A percentile compares a stretch with the other conserved stretches of the same genome.
These are phyloP conservation scores for Polygonum aviculare DNA, from an alignment of 148 eudicot genomes.

Conservation along the genomic window DNA sequence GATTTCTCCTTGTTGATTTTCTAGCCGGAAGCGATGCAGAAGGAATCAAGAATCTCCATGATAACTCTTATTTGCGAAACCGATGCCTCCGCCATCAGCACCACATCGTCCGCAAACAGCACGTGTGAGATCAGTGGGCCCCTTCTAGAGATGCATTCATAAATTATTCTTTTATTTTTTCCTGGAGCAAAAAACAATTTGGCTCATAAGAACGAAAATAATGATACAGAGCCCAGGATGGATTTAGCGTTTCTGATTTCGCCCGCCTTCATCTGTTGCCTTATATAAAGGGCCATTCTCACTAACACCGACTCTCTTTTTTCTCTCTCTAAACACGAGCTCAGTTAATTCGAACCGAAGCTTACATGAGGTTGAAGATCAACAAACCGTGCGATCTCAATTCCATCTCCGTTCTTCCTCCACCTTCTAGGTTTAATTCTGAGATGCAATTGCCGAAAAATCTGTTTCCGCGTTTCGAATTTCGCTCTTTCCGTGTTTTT, in stretches of 20 bases:
- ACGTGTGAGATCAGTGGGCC: no score
- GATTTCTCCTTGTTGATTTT: no score
- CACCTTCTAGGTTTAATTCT: constrained; percentile 49
- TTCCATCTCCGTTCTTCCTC: constrained; percentile 94
- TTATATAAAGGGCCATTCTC: not conserved
- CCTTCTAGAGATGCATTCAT: no score
- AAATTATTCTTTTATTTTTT: no score
- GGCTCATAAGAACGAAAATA: no score
- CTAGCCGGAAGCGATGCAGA: no score
- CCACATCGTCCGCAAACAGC: no score
- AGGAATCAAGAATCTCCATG: no score
- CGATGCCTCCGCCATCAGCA: no score
- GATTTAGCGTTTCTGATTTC: not conserved
- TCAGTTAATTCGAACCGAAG: not conserved
- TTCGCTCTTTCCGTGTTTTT: not conserved
- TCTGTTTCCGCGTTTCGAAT: not conserved
- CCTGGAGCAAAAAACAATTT: no score
- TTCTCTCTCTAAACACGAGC: not conserved
- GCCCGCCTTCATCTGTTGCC: not conserved
- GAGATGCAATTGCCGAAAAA: not conserved
- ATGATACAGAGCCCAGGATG: not conserved
- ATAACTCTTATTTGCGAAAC: no score
- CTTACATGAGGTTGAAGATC: constrained; percentile 72
- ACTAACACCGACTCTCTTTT: not conserved
- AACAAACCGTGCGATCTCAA: constrained; percentile 92